Base-by-base conservation (phyloP, 75 land plant genomes). In the Picea sitchensis region DNA sequence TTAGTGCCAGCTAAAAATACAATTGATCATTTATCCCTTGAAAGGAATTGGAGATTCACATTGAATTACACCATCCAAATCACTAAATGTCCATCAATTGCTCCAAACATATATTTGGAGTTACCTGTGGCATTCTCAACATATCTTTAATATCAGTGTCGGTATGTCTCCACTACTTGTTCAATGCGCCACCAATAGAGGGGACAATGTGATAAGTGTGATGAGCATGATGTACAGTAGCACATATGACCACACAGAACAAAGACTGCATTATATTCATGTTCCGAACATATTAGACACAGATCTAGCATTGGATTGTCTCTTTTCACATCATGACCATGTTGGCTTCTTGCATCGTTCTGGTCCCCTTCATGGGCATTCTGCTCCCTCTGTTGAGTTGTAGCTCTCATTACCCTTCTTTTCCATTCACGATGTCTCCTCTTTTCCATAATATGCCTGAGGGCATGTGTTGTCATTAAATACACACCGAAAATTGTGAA, bases 241-340 rank as follows among this genome's bases (percentile, higher is more conserved):
- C 99, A 97, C 98, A 97, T 90, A 76, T 97, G 99, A 62, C 99
- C 99, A 78, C 99, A 97, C 81, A 91, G 94, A 34, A 97, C 94
- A 89, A 97, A 97, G 79, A 97, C 99, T 26, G 26, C 26, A 26
- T 26, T 26, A 26, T 26, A 26, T 26, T 26, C 26, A 26, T 26
- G 26, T 26, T 60, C 99, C 38, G 95, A 87, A 80, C 99, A 97
- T 65, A 97, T 97, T 12, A 97, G 98, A 85, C 99, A 97, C 21
- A 97, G 79, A 78, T 95, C 94, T 32, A 92, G 98, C 85, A 88
- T 84, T 32, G 63, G 36, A 26, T 26, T 26, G 26, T 26, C 26
- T 26, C 26, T 26, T 26, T 26, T 26, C 26, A 26, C 26, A 26
- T 79, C 80, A 82, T 77, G 18, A 73, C 86, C 75, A 63, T 75